Evolutionary conservation across 306 rosid genomes (phyloP).

Genomic region (Vigna mungo): DNA sequence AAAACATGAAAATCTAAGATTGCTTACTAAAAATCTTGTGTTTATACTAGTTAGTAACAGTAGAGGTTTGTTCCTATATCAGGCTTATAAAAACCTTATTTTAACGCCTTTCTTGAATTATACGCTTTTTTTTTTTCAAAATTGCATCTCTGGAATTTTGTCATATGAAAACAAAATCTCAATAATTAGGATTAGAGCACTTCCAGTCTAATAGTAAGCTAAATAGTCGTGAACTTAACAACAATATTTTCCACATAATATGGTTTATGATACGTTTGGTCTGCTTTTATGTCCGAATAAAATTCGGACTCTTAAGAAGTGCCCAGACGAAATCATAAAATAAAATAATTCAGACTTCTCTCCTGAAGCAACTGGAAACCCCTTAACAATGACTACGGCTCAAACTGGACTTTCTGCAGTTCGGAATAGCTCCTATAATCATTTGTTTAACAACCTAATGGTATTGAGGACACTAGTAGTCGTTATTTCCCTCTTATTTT

Average conservation of each 20-base stretch:
- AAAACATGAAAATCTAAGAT: not conserved
- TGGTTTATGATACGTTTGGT: too few relatives aligned
- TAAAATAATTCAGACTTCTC: too few relatives aligned
- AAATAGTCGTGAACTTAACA: not conserved
- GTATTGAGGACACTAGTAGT: slow-evolving; percentile 1
- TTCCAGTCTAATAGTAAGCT: slow-evolving; percentile 4
- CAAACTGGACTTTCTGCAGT: slow-evolving; percentile 20
- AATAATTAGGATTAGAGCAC: slow-evolving; percentile 7
- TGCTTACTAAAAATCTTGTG: not conserved
- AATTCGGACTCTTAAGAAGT: too few relatives aligned
- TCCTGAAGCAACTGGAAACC: too few relatives aligned
- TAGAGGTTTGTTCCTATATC: not conserved
- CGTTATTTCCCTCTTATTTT: slow-evolving; percentile 26
- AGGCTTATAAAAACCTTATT: slow-evolving; percentile 12
- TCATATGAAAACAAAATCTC: slow-evolving; percentile 2
- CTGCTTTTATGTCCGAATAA: too few relatives aligned
- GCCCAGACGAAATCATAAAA: too few relatives aligned
- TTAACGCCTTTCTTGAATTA: slow-evolving; percentile 3
- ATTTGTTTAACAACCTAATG: slow-evolving; percentile 5
- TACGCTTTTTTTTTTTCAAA: slow-evolving; percentile 1
- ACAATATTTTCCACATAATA: too few relatives aligned
- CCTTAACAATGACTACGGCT: slow-evolving; percentile 5
- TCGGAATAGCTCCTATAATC: slow-evolving; percentile 15
- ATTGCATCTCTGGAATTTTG: not conserved
- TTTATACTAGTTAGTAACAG: not conserved